Percentiles rank a stretch among this genome's conserved stretches.
Conservation (phyloP, 768 basidiomycete genomes). For the Termitomyces sp. region DNA sequence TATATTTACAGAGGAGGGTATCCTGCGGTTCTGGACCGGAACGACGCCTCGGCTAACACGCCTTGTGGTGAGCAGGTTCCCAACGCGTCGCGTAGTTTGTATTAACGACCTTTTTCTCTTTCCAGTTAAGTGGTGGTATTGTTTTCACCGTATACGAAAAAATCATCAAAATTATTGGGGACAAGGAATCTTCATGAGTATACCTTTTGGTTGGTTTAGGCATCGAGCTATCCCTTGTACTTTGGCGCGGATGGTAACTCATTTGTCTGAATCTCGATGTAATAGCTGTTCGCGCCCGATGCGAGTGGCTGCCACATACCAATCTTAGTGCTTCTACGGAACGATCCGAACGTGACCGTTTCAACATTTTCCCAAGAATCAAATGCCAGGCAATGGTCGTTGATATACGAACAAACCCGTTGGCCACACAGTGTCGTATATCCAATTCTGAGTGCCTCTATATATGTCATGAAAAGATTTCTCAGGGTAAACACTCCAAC, state of each 20-base stretch:
- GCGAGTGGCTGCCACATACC: background rate
- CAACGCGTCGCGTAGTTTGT: background rate
- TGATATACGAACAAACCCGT: too few species aligned
- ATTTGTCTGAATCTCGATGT: background rate
- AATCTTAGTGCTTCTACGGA: background rate
- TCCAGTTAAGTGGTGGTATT: slow-evolving; percentile 86
- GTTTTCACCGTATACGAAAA: slow-evolving; percentile 92
- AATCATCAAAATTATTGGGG: slow-evolving; percentile 50
- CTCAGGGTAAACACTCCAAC: background rate
- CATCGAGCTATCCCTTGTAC: background rate
- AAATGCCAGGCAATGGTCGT: too few species aligned
- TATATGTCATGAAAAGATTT: background rate
- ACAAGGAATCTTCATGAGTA: slow-evolving; percentile 3
- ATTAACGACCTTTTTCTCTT: background rate
- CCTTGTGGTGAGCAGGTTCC: slow-evolving; percentile 61
- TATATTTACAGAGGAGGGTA: slow-evolving; percentile 91
- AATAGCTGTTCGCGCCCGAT: background rate
- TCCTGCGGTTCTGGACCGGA: slow-evolving; percentile 94
- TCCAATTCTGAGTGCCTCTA: background rate
- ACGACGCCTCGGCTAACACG: slow-evolving; percentile 88
- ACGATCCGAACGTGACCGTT: too few species aligned
- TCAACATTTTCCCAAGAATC: too few species aligned
- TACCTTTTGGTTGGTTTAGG: background rate
- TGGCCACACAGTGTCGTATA: too few species aligned
- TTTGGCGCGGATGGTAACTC: background rate